phyloP scores from a whole-genome alignment of 2,329 filamentous ascomycete genomes.

The Cadophora malorum region DNA sequence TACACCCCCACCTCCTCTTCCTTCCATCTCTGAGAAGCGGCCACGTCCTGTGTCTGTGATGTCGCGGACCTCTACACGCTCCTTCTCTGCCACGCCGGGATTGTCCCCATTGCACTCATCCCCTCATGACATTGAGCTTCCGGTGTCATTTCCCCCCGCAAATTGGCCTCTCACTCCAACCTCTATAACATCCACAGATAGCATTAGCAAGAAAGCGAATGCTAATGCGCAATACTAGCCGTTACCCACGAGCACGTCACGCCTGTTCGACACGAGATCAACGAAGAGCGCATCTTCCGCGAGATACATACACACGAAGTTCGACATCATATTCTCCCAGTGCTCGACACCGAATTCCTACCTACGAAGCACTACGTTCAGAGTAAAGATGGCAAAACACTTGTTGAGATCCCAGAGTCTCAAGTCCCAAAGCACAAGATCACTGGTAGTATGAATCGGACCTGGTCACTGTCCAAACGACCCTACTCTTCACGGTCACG shows the following conservation, averaged over 20 bases:
- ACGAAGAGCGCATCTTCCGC: constrained; percentile 55
- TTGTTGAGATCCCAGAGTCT: constrained; percentile 54
- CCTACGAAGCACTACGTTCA: constrained; percentile 55
- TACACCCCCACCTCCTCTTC: constrained; percentile 34
- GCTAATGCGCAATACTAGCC: constrained; percentile 46
- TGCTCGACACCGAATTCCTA: constrained; percentile 59
- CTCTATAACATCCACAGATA: constrained; percentile 14
- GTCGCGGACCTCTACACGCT: constrained; percentile 18
- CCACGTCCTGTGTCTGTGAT: constrained; percentile 20
- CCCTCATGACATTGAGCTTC: constrained; percentile 24
- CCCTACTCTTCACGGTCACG: background rate
- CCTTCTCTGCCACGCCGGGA: constrained; percentile 19
- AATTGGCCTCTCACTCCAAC: constrained; percentile 31
- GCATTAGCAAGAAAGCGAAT: constrained; percentile 27
- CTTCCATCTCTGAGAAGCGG: constrained; percentile 22
- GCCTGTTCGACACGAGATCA: constrained; percentile 52
- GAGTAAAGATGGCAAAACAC: constrained; percentile 48
- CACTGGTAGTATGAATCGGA: constrained; percentile 22
- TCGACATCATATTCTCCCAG: constrained; percentile 58
- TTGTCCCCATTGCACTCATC: constrained; percentile 28
- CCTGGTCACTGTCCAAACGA: constrained; percentile 28
- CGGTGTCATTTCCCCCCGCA: constrained; percentile 30
- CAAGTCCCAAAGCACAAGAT: constrained; percentile 46
- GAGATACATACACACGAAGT: constrained; percentile 61
- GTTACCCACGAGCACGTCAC: constrained; percentile 57